Evolutionary conservation across 23 red algal species (phyloP), one percentile per base, ranked within the genome.

Genomic region (Gracilaria gracilis): DNA sequence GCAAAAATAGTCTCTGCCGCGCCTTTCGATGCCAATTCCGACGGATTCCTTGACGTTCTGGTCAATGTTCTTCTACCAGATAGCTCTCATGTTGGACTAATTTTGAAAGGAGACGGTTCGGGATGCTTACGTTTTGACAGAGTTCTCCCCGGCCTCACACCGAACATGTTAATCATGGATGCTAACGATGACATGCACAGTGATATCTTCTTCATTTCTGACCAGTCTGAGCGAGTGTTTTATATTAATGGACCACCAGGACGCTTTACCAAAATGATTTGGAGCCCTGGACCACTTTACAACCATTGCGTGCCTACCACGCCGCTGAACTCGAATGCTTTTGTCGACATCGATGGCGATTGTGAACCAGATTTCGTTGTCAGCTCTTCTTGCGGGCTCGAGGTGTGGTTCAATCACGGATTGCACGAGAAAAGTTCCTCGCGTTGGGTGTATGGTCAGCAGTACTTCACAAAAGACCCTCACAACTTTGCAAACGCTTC

Each of bases 261-360:
- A 16, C 34, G 31, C 34, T 92, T 92, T 33, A 75, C 47, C 31
- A 47, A 69, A 28, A 51, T 61, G 64, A 64, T 77, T 23, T 92
- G 89, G 89, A 75, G 34, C 27, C 89, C 89, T 7, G 65, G 65
- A 39, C 35, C 62, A 53, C 35, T 31, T 0, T 9, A 54, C 28
- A 32, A 54, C 20, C 77, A 51, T 14, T 92, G 89, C 38, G 27
- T 57, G 29, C 80, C 89, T 40, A 92, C 46, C 37, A 40, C n/a
- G 17, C 20, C 61, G 15, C 50, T 53, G 4, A 92, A 84, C 79
- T 98, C 95, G 0, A 77, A 94, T 39, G 83, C 93, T 1, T 98
- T 95, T 85, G 94, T 95, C 24, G 97, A 99, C 58, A 47, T 96
- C 42, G 89, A 99, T 69, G 97, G 97, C 15, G 97, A 99, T 73